Evolutionary conservation across 331 rosid genomes (phyloP).

Genomic region (Phaseolus coccineus): DNA sequence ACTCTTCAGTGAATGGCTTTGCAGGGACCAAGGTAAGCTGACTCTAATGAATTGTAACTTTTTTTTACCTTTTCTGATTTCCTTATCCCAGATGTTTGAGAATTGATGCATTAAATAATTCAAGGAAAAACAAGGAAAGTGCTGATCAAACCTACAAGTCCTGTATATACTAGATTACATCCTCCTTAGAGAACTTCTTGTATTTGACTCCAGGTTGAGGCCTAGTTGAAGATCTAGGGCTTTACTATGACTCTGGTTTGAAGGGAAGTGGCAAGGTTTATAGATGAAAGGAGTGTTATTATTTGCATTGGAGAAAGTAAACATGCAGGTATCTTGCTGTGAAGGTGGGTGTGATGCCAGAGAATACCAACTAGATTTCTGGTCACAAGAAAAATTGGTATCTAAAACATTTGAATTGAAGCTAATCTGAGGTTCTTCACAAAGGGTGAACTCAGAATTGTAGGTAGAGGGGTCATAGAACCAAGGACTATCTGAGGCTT

Average conservation of each 20-base stretch:
- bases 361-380: conserved; percentile 56
- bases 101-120: conserved; percentile 39
- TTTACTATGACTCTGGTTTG: conserved; percentile 62
- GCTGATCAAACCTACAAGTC: neutral
- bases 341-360: conserved; percentile 40
- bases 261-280: conserved; percentile 57
- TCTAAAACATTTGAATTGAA: conserved; percentile 60
- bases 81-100: conserved; percentile 28
- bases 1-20: conserved; percentile 9
- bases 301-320: conserved; percentile 61
- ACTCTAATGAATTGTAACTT: conserved; percentile 38
- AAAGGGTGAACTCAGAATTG: conserved; percentile 44
- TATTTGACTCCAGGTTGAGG: conserved; percentile 57
- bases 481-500: conserved; percentile 57
- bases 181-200: conserved; percentile 59
- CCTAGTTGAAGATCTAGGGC: conserved; percentile 81
- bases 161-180: conserved; percentile 29
- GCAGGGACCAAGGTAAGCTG: neutral
- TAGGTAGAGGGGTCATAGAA: conserved; percentile 73
- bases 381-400: conserved; percentile 38
- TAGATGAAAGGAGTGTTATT: conserved; percentile 51
- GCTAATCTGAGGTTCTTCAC: conserved; percentile 75
- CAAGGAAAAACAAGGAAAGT: conserved; percentile 42
- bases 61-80: neutral
- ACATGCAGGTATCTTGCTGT: conserved; percentile 55